Conservation (phyloP, 2,329 filamentous ascomycete species). For the Penicillium sclerotigenum region DNA sequence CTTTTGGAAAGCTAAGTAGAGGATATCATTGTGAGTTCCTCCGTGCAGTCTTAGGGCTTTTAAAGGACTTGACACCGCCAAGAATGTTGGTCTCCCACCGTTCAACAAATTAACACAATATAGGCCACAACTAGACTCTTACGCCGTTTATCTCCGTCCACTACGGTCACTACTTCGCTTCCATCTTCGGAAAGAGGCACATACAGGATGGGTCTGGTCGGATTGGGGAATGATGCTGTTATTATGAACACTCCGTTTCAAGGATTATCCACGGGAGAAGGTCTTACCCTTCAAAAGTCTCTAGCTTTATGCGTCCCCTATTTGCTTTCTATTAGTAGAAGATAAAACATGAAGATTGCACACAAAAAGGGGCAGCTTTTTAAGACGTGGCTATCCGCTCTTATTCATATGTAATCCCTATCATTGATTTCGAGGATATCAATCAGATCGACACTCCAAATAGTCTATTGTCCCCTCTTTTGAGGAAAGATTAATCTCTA, state of each 20-base stretch:
- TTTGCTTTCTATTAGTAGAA: background rate
- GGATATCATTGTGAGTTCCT: background rate
- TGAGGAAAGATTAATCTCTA: too few relatives aligned
- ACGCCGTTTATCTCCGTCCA: background rate
- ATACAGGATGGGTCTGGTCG: background rate
- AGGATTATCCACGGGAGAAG: background rate
- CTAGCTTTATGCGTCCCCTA: background rate
- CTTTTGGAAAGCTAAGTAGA: slow-evolving; percentile 18
- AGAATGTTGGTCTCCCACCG: background rate
- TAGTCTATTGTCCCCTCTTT: background rate
- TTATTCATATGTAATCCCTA: background rate
- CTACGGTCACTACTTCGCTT: background rate
- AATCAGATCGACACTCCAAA: background rate
- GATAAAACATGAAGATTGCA: background rate
- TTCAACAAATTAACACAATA: background rate
- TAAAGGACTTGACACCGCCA: too few relatives aligned
- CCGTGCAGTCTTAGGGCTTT: too few relatives aligned
- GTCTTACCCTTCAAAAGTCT: background rate
- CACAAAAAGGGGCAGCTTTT: background rate
- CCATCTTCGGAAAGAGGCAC: background rate
- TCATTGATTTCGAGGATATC: background rate
- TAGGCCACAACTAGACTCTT: background rate
- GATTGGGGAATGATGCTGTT: background rate
- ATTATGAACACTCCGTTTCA: background rate
- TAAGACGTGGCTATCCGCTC: background rate